Evolutionary conservation across 768 basidiomycete genomes (phyloP), one percentile per base, ranked within the genome.

Genomic region (Collybia sp.): DNA sequence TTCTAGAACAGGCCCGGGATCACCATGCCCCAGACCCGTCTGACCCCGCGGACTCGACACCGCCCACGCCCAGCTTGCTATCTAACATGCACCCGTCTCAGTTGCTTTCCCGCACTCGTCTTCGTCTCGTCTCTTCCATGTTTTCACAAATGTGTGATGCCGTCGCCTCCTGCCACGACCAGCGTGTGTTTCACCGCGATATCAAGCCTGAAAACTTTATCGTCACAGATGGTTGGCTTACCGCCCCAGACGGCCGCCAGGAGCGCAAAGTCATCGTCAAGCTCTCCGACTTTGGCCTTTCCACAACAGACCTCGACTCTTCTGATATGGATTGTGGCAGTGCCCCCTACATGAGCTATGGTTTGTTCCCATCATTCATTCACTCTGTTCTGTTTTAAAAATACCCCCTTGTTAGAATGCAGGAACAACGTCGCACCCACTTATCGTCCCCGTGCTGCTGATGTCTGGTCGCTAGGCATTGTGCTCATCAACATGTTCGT

Each of bases 181-280:
- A 85, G 50, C 85, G 85, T 32, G 88, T 99, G 50, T 92, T 85
- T 61, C 95, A 99, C 62, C 83, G 95, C 50, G 95, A 99, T 66
- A 97, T 99, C 78, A 99, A 99, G 71, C 95, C 95, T 0, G 95
- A 98, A 72, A 97, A 98, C 70, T 93, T 94, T 58, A 94, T 94
- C 62, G 91, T 94, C 58, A 93, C 91, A 0, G 90, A 94, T 57
- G 89, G 82, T 12, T 80, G 77, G 64, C 61, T 68, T 32, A 73
- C 77, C 15, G 60, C 71, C n/a, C 60, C 73, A 32, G 74, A 76
- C 54, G 79, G 80, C 42, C 70, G 72, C 45, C 71, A 72, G 54
- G 89, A 92, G 63, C 82, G 91, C 57, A 87, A 87, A 60, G 95
- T 99, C 50, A 70, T 95, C 44, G 93, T 97, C 71, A 99, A 99